Percentiles rank a stretch among this genome's conserved stretches.
These are phyloP conservation scores for Xylaria longipes DNA, from an alignment of 495 filamentous ascomycete genomes.

Conservation along the genomic window DNA sequence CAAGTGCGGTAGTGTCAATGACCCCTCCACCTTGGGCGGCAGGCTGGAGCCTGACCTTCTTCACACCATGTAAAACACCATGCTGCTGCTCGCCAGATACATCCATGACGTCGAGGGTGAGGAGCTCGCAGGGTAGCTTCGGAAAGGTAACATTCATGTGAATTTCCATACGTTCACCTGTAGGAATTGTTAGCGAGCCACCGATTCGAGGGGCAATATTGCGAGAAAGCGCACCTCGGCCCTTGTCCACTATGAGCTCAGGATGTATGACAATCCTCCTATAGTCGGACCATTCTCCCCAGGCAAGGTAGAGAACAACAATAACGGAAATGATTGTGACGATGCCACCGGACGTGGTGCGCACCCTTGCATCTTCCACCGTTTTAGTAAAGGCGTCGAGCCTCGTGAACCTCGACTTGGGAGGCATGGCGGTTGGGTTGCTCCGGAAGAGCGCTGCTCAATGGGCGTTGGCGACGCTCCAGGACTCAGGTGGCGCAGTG, in stretches of 20 bases:
- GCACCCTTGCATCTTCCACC: constrained; percentile 94
- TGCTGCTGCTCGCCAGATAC: constrained; percentile 95
- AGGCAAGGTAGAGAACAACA: constrained; percentile 84
- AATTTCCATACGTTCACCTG: constrained; percentile 97
- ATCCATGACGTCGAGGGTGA: constrained; percentile 98
- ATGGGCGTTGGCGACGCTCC: not conserved
- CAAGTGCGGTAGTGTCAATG: constrained; percentile 74
- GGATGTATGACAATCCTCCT: constrained; percentile 83
- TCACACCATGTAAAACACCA: constrained; percentile 89
- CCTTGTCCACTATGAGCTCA: constrained; percentile 95
- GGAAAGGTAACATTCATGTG: constrained; percentile 98
- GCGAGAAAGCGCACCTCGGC: constrained; percentile 70
- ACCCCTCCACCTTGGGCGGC: constrained; percentile 76
- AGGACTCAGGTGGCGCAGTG: not conserved
- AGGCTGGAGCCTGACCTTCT: constrained; percentile 80
- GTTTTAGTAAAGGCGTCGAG: constrained; percentile 99
- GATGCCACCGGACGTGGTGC: constrained; percentile 95
- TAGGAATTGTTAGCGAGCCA: constrained; percentile 8
- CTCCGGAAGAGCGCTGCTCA: not conserved
- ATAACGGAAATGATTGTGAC: constrained; percentile 90
- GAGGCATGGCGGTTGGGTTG: constrained; percentile 53
- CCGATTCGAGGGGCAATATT: constrained; percentile 12
- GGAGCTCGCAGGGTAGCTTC: constrained; percentile 88
- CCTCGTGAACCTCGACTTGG: constrained; percentile 87
- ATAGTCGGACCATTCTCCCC: constrained; percentile 97